Evolutionary conservation across 129 eudicot genomes (phyloP).

Genomic region (Helianthus tuberosus): DNA sequence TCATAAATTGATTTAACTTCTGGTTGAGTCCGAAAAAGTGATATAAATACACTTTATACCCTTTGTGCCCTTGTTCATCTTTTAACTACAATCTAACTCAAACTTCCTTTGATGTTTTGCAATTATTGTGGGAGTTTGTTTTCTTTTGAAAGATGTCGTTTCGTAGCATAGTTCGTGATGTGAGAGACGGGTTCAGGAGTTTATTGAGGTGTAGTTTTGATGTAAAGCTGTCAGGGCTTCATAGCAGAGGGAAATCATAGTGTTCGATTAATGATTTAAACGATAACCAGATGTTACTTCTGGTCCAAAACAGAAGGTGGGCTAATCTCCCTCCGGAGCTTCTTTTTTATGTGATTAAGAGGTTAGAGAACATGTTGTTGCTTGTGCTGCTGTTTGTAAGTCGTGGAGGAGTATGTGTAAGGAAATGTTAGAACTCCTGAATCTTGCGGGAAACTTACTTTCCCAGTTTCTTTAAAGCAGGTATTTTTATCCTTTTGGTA

Average conservation of each 20-base stretch:
- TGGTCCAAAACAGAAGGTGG: constrained; percentile 78
- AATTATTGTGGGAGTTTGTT: constrained; percentile 32
- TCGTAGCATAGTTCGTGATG: constrained; percentile 81
- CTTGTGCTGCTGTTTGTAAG: constrained; percentile 84
- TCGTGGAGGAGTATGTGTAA: constrained; percentile 91
- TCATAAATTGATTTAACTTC: background rate
- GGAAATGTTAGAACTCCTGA: constrained; percentile 85
- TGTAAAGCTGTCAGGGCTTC: constrained; percentile 62
- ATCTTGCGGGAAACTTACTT: constrained; percentile 81
- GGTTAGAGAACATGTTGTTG: constrained; percentile 81
- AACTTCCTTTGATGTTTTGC: constrained; percentile 32
- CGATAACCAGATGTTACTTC: constrained; percentile 57
- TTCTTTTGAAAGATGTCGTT: constrained; percentile 66
- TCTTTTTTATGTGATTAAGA: constrained; percentile 71
- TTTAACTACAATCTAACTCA: constrained; percentile 20
- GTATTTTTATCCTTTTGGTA: constrained; percentile 31
- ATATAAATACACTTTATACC: constrained; percentile 16
- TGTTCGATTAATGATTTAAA: constrained; percentile 65
- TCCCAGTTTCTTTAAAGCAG: constrained; percentile 89
- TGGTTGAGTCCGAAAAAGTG: constrained; percentile 11
- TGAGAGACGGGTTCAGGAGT: constrained; percentile 83
- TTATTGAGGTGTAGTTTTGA: constrained; percentile 74
- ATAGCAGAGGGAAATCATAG: constrained; percentile 77
- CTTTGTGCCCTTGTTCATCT: constrained; percentile 5
- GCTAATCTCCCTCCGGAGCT: constrained; percentile 88